Base-by-base conservation (phyloP, 2,329 filamentous ascomycete species). In the Penicillium nordicum region DNA sequence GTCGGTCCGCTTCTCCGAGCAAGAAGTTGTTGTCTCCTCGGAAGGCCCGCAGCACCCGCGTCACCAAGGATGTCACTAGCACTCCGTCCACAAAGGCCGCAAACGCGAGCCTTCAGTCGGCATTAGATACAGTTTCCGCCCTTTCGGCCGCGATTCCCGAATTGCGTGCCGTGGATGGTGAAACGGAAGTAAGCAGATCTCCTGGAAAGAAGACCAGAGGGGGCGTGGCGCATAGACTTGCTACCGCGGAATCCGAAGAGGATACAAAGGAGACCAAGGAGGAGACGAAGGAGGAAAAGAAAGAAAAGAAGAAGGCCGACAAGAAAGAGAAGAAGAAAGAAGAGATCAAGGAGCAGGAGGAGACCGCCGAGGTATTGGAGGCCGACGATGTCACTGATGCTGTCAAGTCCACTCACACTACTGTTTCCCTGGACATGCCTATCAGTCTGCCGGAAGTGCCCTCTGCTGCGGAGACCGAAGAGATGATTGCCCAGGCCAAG, bases 401-500 rank as follows among this genome's bases (percentile, higher is more conserved):
- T 21, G 76, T 83, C 4, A 87, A 91, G 71, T 84, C 84, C 1
- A 88, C 86, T 54, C 84, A 84, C 63, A 92, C 88, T 7, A 85
- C 86, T 45, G 85, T 93, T 47, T 88, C 88, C 59, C 80, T 94
- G 11, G 88, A 94, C 62, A 81, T 94, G 69, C 89, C 92, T 4
- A 80, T 84, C 10, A 83, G 82, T 51, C 78, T 81, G 44, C 79
- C 84, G 0, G 84, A 90, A 58, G 81, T 92, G 9, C 87, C 89
- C 0, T 84, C 86, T 12, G 86, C 90, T 0, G 88, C 92, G 61
- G 89, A 94, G 66, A 87, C 92, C 1, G 83, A 88, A 55, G 84
- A 87, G 53, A 92, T 97, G 88, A 88, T 97, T 57, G 87, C 87
- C 29, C 86, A 90, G 67, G 94, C 94, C 32, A 91, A 88, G 76